Evolutionary conservation across 2,329 filamentous ascomycete species (phyloP).

Genomic region (Colletotrichum spinosum): DNA sequence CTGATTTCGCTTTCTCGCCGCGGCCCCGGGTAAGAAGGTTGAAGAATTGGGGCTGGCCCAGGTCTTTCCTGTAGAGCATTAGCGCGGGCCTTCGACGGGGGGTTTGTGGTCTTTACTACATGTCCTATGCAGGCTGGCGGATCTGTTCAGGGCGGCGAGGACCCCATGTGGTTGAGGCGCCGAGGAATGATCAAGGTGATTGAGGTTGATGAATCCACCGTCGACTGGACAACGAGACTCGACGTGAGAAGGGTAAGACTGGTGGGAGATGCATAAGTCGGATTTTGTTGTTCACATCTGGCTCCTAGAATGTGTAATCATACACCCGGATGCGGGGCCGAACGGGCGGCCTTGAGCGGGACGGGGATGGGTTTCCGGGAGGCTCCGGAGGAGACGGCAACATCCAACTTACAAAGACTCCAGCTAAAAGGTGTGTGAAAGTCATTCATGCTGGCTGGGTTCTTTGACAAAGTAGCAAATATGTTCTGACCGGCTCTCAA

Average conservation of each 20-base stretch:
- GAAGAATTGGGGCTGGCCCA: constrained; percentile 7
- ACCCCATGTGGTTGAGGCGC: constrained; percentile 11
- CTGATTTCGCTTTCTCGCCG: constrained; percentile 8
- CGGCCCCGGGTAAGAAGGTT: neutral
- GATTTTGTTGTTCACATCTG: neutral
- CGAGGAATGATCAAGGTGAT: constrained; percentile 1
- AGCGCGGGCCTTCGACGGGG: neutral
- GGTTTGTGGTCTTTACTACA: too few relatives aligned
- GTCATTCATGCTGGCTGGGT: too few relatives aligned
- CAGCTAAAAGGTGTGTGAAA: too few relatives aligned
- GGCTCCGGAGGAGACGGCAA: too few relatives aligned
- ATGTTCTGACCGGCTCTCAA: too few relatives aligned
- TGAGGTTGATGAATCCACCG: constrained; percentile 15
- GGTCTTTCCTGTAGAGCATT: constrained; percentile 17
- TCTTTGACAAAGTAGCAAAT: too few relatives aligned
- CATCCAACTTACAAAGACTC: too few relatives aligned
- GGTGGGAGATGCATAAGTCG: constrained; percentile 9
- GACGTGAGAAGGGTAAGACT: too few relatives aligned
- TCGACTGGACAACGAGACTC: constrained; percentile 30
- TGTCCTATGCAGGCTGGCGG: neutral
- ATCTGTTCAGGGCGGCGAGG: constrained; percentile 16
- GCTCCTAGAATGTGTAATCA: neutral
- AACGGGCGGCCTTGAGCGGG: neutral
- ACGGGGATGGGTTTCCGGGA: too few relatives aligned
- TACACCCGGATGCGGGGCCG: neutral